phyloP scores from a whole-genome alignment of 352 stramenopile species.

The Phytophthora tentaculata region DNA sequence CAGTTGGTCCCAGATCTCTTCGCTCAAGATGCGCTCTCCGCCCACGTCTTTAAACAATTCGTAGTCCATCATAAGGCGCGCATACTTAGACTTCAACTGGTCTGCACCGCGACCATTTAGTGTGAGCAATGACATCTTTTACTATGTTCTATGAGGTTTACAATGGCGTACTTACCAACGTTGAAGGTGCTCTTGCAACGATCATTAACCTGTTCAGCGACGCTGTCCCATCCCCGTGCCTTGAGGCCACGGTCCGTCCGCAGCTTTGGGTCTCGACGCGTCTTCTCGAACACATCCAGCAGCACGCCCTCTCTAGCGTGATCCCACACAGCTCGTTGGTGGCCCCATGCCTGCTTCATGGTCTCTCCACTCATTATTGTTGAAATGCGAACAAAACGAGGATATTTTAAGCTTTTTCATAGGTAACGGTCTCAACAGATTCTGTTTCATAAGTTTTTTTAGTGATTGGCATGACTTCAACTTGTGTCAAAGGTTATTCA shows the following conservation, averaged over 20 bases:
- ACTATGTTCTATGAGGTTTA: background rate
- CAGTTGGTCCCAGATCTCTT: constrained; percentile 32
- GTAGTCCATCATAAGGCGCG: constrained; percentile 42
- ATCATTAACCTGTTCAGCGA: constrained; percentile 34
- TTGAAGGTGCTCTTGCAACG: constrained; percentile 37
- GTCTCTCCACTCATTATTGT: constrained; percentile 21
- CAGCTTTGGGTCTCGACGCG: constrained; percentile 23
- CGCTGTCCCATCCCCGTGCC: constrained; percentile 22
- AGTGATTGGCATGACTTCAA: background rate
- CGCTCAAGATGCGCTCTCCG: constrained; percentile 18
- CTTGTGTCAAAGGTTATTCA: background rate
- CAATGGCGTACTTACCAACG: constrained; percentile 15
- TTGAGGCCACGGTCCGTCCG: constrained; percentile 32
- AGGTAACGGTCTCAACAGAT: constrained; percentile 15
- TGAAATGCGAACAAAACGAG: background rate
- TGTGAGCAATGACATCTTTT: background rate
- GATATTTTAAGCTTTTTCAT: constrained; percentile 23
- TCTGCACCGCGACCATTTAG: constrained; percentile 14
- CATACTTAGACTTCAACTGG: constrained; percentile 41
- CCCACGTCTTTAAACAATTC: constrained; percentile 35
- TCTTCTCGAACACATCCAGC: constrained; percentile 33
- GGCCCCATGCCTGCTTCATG: constrained; percentile 21
- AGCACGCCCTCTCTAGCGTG: constrained; percentile 30
- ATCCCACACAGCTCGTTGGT: constrained; percentile 38
- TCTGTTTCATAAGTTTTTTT: constrained; percentile 1